Evolutionary conservation across 345 rosid species (phyloP).

Genomic region (Lepidium sativum): DNA sequence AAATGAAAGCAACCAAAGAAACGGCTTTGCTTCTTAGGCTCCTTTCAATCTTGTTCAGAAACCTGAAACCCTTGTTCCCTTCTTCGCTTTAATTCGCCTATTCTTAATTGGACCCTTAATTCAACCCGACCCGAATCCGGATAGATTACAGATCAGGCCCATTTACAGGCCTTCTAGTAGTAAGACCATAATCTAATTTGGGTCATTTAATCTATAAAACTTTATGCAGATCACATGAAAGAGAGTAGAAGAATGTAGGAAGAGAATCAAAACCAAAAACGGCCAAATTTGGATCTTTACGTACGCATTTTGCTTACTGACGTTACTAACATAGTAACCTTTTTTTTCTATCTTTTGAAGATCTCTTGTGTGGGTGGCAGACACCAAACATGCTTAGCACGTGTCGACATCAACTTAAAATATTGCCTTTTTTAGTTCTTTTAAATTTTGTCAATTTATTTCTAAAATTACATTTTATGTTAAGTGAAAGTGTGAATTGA

Average conservation of each 20-base stretch:
- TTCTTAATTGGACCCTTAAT: slow-evolving; percentile 5
- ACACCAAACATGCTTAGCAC: slow-evolving; percentile 18
- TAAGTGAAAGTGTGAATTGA: neutral
- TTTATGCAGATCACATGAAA: neutral
- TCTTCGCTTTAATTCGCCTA: neutral
- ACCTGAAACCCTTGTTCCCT: slow-evolving; percentile 17
- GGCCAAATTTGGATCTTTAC: neutral
- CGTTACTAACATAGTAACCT: neutral
- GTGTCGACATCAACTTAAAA: slow-evolving; percentile 16
- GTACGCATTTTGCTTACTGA: slow-evolving; percentile 4
- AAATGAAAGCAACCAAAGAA: slow-evolving; percentile 7
- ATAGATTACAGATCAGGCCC: neutral
- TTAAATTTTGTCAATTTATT: neutral
- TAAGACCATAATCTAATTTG: no score
- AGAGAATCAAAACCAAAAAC: slow-evolving; percentile 9
- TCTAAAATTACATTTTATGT: neutral
- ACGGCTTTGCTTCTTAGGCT: slow-evolving; percentile 14
- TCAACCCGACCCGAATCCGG: neutral
- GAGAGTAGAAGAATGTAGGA: neutral
- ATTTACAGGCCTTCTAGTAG: neutral
- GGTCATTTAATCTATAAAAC: neutral
- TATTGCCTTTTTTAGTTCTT: neutral
- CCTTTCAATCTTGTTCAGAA: neutral
- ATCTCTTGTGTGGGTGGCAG: neutral
- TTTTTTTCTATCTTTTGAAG: slow-evolving; percentile 2